phyloP scores from a whole-genome alignment of 345 rosid species.

The Streptanthus diversifolius region DNA sequence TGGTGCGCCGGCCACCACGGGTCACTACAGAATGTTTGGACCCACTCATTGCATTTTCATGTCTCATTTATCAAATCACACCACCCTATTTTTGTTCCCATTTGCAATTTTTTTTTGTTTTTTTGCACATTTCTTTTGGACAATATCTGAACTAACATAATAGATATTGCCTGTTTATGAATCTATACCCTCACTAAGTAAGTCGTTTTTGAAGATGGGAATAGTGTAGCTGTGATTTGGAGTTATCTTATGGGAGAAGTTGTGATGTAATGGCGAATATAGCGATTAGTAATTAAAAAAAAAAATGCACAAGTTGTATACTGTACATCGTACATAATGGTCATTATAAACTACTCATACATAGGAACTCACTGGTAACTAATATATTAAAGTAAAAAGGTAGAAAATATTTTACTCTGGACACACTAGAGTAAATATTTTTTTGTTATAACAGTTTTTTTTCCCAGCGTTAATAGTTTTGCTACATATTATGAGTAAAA shows the following conservation, averaged over 20 bases:
- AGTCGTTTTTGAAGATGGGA: background rate
- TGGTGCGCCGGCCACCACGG: slow-evolving; percentile 37
- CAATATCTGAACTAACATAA: slow-evolving; percentile 17
- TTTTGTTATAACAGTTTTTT: no score
- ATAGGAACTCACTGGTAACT: no score
- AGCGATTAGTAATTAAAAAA: background rate
- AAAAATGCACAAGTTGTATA: background rate
- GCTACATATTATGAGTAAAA: no score
- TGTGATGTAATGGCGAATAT: background rate
- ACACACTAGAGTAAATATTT: no score
- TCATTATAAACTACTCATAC: background rate
- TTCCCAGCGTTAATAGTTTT: no score
- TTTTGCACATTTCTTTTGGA: background rate
- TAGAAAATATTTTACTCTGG: no score
- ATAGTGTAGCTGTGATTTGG: slow-evolving; percentile 4
- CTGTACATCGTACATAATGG: background rate
- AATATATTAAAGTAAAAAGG: no score
- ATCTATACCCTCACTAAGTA: slow-evolving; percentile 4
- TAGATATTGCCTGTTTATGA: slow-evolving; percentile 14
- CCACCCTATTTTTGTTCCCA: slow-evolving; percentile 15
- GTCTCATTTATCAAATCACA: slow-evolving; percentile 28
- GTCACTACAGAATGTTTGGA: slow-evolving; percentile 37
- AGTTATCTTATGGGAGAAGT: background rate
- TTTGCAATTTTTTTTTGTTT: background rate
- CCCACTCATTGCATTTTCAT: slow-evolving; percentile 27